Conservation (phyloP, 108 stramenopile species). For the Fistulifera solaris region DNA sequence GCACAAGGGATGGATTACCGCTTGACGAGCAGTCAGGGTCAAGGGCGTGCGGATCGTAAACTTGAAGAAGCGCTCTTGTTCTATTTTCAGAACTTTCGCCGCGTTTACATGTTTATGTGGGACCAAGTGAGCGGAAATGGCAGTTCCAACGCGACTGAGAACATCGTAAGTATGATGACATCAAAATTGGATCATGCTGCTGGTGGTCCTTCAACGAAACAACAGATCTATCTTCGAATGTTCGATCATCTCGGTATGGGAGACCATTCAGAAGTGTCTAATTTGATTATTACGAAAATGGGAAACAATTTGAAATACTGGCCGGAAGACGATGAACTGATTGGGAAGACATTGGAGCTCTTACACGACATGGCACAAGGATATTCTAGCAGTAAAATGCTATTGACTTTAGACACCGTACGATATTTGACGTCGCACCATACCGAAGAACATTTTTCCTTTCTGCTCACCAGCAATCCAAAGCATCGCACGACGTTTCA, state of each 20-base stretch:
- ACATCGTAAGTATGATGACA: slow-evolving; percentile 58
- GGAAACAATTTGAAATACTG: slow-evolving; percentile 96
- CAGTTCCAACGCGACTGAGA: slow-evolving; percentile 5
- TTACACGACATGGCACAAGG: slow-evolving; percentile 93
- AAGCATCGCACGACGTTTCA: slow-evolving; percentile 93
- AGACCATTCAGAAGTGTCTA: slow-evolving; percentile 89
- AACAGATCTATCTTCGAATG: slow-evolving; percentile 90
- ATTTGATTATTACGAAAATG: slow-evolving; percentile 93
- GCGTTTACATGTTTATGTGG: slow-evolving; percentile 96
- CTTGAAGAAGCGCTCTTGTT: slow-evolving; percentile 75
- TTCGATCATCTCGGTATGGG: slow-evolving; percentile 94
- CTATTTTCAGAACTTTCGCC: slow-evolving; percentile 87
- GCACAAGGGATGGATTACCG: slow-evolving; percentile 84
- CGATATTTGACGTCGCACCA: slow-evolving; percentile 89
- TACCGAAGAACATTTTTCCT: slow-evolving; percentile 92
- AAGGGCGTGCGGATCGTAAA: slow-evolving; percentile 59
- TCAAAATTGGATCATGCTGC: slow-evolving; percentile 56
- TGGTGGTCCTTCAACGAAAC: slow-evolving; percentile 70
- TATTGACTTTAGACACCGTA: slow-evolving; percentile 91
- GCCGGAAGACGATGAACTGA: slow-evolving; percentile 85
- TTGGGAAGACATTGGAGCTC: slow-evolving; percentile 85
- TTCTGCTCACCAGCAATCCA: slow-evolving; percentile 76
- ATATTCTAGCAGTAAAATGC: slow-evolving; percentile 90
- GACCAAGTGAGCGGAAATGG: slow-evolving; percentile 60
- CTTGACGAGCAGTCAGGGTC: slow-evolving; percentile 74